phyloP scores from a whole-genome alignment of 1,284 basidiomycete genomes.

The Sanguinoderma infundibulare region DNA sequence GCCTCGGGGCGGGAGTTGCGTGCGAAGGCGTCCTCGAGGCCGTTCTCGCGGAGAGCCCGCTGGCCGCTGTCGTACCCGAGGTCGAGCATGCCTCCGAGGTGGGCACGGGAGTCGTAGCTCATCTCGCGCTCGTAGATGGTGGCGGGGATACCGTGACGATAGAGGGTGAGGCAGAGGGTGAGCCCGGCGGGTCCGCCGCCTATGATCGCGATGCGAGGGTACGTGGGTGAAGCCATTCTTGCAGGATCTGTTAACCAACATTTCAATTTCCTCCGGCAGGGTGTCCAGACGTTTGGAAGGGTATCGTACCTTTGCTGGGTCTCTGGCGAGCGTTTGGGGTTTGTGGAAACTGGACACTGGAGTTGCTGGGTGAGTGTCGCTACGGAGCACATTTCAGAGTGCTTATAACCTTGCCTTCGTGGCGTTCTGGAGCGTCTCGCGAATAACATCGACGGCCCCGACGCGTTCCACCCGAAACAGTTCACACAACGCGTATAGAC shows the following conservation, averaged over 20 bases:
- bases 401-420: not conserved
- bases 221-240: not conserved
- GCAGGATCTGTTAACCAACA: not conserved
- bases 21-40: not conserved
- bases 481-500: not conserved
- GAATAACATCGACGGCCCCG: not conserved
- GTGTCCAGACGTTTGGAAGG: not conserved
- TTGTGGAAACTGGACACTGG: no score
- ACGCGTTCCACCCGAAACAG: not conserved
- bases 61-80: slow-evolving; percentile 1
- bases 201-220: slow-evolving; percentile 4
- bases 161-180: slow-evolving; percentile 1
- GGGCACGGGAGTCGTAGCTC: not conserved
- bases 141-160: not conserved
- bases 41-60: slow-evolving; percentile 5
- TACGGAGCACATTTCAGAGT: not conserved
- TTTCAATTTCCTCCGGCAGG: no score
- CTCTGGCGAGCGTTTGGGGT: not conserved
- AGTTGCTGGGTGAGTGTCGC: not conserved
- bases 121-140: slow-evolving; percentile 2
- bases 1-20: slow-evolving; percentile 2
- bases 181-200: slow-evolving; percentile 1
- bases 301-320: not conserved
- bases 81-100: slow-evolving; percentile 4
- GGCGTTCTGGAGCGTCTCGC: not conserved